Evolutionary conservation across 805 yeast genomes (phyloP).

Genomic region (Clavispora asparagi): DNA sequence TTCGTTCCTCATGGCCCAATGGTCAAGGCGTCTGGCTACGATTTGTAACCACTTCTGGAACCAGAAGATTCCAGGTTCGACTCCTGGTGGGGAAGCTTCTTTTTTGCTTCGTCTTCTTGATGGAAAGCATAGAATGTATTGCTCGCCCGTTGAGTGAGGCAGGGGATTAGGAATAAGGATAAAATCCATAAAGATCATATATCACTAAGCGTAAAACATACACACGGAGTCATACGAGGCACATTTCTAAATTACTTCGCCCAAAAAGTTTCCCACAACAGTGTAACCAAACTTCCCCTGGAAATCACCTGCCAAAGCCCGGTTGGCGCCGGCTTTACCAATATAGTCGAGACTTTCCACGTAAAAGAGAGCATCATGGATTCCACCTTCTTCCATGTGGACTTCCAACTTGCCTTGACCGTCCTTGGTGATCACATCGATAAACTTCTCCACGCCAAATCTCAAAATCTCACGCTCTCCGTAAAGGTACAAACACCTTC

Average conservation of each 20-base stretch:
- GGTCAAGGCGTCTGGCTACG: conserved; percentile 77
- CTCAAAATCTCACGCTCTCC: conserved; percentile 32
- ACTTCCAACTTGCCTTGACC: conserved; percentile 15
- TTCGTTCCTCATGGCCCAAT: conserved; percentile 70
- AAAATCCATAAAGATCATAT: no score
- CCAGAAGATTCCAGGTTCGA: conserved; percentile 54
- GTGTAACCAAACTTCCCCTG: conserved; percentile 15
- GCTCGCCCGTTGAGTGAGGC: no score
- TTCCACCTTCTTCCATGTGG: conserved; percentile 28
- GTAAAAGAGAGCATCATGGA: conserved; percentile 30
- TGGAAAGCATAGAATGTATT: no score
- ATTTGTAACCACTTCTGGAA: conserved; percentile 43
- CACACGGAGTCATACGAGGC: no score
- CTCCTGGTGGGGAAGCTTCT: conserved; percentile 49
- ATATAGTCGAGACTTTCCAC: conserved; percentile 30
- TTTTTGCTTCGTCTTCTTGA: conserved; percentile 13
- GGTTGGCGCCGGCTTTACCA: conserved; percentile 15
- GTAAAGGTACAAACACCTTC: conserved; percentile 18
- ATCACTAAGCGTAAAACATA: no score
- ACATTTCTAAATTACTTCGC: conserved; percentile 3
- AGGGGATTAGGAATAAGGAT: no score
- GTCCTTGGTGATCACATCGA: conserved; percentile 14
- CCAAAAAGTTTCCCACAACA: conserved; percentile 15
- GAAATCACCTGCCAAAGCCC: conserved; percentile 24
- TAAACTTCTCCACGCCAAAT: conserved; percentile 24